Percentiles rank a stretch among this genome's conserved stretches.
phyloP scores from a whole-genome alignment of 768 basidiomycete genomes.

The Fomitopsis pulvina region DNA sequence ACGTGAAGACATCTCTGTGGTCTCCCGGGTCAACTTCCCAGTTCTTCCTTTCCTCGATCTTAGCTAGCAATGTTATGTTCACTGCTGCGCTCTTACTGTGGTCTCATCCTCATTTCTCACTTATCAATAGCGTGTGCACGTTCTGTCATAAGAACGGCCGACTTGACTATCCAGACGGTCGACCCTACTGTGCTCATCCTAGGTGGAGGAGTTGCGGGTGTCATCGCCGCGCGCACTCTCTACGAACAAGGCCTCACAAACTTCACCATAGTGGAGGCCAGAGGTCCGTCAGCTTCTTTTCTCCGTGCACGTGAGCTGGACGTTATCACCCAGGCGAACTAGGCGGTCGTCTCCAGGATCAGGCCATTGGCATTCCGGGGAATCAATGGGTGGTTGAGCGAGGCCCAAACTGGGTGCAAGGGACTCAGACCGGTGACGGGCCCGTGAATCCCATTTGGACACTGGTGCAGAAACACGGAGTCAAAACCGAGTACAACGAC shows the following conservation, averaged over 20 bases:
- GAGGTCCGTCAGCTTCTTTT: constrained; percentile 9
- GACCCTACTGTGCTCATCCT: constrained; percentile 41
- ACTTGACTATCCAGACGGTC: not conserved
- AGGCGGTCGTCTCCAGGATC: constrained; percentile 48
- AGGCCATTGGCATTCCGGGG: constrained; percentile 32
- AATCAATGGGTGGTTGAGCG: constrained; percentile 37
- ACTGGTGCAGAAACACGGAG: constrained; percentile 43
- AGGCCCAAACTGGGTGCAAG: constrained; percentile 31
- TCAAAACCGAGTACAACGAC: constrained; percentile 37
- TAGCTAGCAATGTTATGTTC: too few species aligned
- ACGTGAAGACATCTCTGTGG: too few species aligned
- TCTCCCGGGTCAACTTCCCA: too few species aligned
- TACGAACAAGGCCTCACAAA: constrained; percentile 45
- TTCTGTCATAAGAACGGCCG: not conserved
- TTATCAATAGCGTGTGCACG: not conserved
- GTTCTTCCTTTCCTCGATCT: too few species aligned
- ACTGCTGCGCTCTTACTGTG: too few species aligned
- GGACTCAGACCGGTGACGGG: constrained; percentile 37
- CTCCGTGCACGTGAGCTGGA: not conserved
- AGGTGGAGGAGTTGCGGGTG: constrained; percentile 59
- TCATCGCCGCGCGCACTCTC: constrained; percentile 55
- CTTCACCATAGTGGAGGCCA: constrained; percentile 52
- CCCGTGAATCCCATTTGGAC: constrained; percentile 49
- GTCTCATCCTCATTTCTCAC: too few species aligned
- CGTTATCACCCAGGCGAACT: constrained; percentile 27